Evolutionary conservation across 2,329 filamentous ascomycete genomes (phyloP), one percentile per base, ranked within the genome.

Genomic region (Ophiosphaerella narmari): DNA sequence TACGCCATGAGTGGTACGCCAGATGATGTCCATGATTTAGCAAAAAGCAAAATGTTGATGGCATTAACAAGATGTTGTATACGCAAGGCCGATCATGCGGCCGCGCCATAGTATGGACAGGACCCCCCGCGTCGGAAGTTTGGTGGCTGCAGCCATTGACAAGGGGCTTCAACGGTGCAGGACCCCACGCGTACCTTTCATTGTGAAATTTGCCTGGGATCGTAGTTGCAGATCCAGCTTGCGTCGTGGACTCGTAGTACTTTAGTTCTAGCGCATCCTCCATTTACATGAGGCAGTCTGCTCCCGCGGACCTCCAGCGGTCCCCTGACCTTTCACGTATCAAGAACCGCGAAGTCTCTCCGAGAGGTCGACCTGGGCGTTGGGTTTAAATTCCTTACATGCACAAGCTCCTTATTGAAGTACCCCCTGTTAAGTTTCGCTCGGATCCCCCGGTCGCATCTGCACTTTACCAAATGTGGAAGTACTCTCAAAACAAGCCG

Each of bases 151-250:
- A 61, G 55, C 62, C 55, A 49, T 37, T 42, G 21, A 36, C 59
- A 54, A 57, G 63, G 51, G 44, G 43, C 26, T 48, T 52, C 51
- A 65, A 62, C 63, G 62, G 62, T 54, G 55, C 63, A 59, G 59
- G 58, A 60, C 59, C 61, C 63, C 63, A 67, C 60, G 46, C 55
- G 51, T 29, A 29, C 7, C 50, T 38, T 54, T 52, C 55, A 48
- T 53, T 57, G 54, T 48, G 46, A 7, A 34, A 24, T 36, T 47
- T 65, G 65, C 63, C 65, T 68, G 62, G 61, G 62, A 56, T 61
- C 63, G 59, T 65, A 57, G 62, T 55, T 40, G 69, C 58, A 70
- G 66, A 71, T 72, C 70, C 70, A 62, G 52, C 40, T 5, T 52
- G 57, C 50, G 43, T 51, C 57, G 59, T 59, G 52, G 53, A 51